phyloP scores from a whole-genome alignment of 441 rosid species.

The Erysimum cheiri region DNA sequence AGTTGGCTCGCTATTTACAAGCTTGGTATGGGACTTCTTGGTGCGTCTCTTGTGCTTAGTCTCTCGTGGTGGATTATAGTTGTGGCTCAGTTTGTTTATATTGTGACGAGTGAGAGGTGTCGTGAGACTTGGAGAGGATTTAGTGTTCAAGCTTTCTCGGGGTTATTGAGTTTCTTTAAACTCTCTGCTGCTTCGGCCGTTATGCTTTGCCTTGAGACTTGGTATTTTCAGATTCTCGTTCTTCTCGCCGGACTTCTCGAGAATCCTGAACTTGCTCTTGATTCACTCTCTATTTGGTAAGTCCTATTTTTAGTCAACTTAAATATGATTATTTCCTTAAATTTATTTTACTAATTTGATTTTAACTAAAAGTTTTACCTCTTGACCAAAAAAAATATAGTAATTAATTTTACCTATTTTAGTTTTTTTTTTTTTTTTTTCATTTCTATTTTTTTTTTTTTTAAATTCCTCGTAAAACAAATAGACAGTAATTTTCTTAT shows the following conservation, averaged over 20 bases:
- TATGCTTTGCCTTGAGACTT: constrained; percentile 68
- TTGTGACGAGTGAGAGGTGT: constrained; percentile 55
- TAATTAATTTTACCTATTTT: background rate
- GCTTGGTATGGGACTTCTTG: constrained; percentile 56
- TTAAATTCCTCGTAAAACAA: no score
- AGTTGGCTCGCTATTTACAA: constrained; percentile 58
- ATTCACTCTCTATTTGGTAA: constrained; percentile 70
- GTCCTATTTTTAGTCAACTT: constrained; percentile 3
- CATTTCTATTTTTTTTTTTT: background rate
- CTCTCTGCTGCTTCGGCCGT: constrained; percentile 71
- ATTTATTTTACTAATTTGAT: background rate
- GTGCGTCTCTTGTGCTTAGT: constrained; percentile 64
- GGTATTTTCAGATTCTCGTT: constrained; percentile 70
- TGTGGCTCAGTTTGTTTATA: constrained; percentile 56
- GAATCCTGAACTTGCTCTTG: constrained; percentile 64
- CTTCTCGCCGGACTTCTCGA: constrained; percentile 66
- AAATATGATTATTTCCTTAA: background rate
- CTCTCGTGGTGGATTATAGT: constrained; percentile 70
- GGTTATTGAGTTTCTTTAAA: constrained; percentile 53
- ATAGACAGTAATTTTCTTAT: background rate
- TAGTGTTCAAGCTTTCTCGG: constrained; percentile 54
- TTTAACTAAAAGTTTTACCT: background rate
- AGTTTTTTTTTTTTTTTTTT: background rate
- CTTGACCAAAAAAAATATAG: background rate
- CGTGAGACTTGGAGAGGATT: constrained; percentile 60